Conservation (phyloP, 2,329 filamentous ascomycete species). For the Tolypocladium sp. region DNA sequence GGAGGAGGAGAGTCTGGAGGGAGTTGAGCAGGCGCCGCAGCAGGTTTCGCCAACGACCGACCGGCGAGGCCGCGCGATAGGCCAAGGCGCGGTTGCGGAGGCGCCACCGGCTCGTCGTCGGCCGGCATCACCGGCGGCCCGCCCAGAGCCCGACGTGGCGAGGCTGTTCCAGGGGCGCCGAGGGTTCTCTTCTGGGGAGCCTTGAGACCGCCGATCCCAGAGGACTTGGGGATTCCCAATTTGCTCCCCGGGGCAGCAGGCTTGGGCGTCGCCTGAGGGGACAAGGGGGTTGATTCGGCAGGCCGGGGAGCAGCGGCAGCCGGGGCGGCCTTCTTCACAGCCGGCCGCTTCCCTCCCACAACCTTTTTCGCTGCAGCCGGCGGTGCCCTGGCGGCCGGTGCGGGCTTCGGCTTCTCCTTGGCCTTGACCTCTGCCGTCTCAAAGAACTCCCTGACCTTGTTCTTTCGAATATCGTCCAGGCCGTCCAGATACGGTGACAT, state of each 20-base stretch:
- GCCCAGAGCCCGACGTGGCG: constrained; percentile 43
- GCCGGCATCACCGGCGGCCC: constrained; percentile 36
- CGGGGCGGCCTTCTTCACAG: constrained; percentile 35
- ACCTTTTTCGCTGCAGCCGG: constrained; percentile 37
- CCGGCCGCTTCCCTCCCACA: constrained; percentile 30
- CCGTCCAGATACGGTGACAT: constrained; percentile 92
- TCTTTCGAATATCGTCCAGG: constrained; percentile 90
- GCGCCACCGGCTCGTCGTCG: constrained; percentile 49
- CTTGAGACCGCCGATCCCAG: constrained; percentile 47
- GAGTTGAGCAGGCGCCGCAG: constrained; percentile 38
- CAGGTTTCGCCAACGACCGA: constrained; percentile 73
- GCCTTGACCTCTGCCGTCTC: constrained; percentile 47
- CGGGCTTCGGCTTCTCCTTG: constrained; percentile 70
- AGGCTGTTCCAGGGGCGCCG: constrained; percentile 37
- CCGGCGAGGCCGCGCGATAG: constrained; percentile 74
- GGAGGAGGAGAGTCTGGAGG: constrained; percentile 48
- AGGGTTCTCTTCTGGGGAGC: constrained; percentile 48
- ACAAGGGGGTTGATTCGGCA: constrained; percentile 42
- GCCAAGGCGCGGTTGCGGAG: constrained; percentile 54
- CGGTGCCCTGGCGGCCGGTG: constrained; percentile 47
- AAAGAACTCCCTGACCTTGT: constrained; percentile 88
- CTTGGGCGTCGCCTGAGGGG: constrained; percentile 49
- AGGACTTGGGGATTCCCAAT: constrained; percentile 44
- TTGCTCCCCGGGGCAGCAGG: constrained; percentile 37
- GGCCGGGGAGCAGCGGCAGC: constrained; percentile 28